Evolutionary conservation across 2,329 filamentous ascomycete genomes (phyloP).

Genomic region (Graphiopsis chlorocephala): DNA sequence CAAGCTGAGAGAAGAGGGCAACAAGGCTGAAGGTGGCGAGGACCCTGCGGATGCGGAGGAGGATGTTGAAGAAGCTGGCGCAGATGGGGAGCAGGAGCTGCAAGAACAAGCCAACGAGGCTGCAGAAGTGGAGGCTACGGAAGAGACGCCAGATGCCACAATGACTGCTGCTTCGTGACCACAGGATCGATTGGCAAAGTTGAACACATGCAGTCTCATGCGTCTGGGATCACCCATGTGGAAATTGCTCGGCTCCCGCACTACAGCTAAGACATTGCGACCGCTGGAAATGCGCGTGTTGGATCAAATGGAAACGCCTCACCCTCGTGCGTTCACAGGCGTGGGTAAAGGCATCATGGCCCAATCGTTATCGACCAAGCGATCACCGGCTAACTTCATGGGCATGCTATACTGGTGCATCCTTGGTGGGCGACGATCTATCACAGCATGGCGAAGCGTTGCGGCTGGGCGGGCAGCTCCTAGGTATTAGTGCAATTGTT

Average conservation of each 20-base stretch:
- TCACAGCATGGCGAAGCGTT: not conserved
- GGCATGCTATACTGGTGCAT: not conserved
- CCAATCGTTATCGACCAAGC: not conserved
- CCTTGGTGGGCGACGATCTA: not conserved
- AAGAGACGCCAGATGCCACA: not conserved
- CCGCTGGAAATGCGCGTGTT: not conserved
- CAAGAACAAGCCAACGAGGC: slow-evolving; percentile 2
- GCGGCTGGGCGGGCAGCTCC: not conserved
- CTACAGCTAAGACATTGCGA: not conserved
- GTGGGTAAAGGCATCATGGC: not conserved
- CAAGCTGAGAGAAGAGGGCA: slow-evolving; percentile 50
- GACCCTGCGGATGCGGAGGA: slow-evolving; percentile 19
- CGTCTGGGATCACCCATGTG: not conserved
- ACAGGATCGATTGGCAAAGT: not conserved
- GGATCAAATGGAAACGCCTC: not conserved
- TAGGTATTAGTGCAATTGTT: not conserved
- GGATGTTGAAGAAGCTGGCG: slow-evolving; percentile 19
- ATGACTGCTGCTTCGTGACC: slow-evolving; percentile 7
- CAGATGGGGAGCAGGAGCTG: slow-evolving; percentile 14
- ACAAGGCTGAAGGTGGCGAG: slow-evolving; percentile 17
- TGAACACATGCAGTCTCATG: not conserved
- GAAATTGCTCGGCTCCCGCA: not conserved
- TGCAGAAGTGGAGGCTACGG: not conserved
- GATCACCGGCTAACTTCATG: not conserved
- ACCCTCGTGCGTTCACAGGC: not conserved